Base-by-base conservation (phyloP, 148 eudicot genomes). In the Chenopodium quinoa region DNA sequence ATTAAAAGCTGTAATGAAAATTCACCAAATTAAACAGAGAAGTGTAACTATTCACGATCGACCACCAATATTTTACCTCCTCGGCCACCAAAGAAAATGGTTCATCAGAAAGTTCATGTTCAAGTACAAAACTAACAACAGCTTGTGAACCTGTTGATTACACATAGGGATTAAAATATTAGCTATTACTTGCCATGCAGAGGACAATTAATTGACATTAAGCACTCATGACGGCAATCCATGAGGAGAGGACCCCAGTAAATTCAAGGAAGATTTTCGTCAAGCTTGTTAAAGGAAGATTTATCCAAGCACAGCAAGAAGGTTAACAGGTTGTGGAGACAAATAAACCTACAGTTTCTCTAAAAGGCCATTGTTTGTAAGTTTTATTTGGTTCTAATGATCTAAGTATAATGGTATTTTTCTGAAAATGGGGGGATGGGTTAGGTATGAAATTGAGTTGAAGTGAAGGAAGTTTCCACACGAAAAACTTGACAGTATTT, bases 41-140 rank as follows among this genome's bases (percentile, higher is more conserved):
- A 37, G 50, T 14, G 62, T 7, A 32, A 34, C 25, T 27, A 9
- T 37, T 71, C 20, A 23, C 60, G 76, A 47, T n/a, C n/a, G n/a
- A n/a, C 22, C 16, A 72, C 27, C 13, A 23, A 47, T 4, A 47
- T 23, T 8, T 34, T 89, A 95, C 99, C 93, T 95, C 99, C 85
- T 95, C 99, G 23, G 99, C 99, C 77, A 95, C 99, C 75, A 95
- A 71, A 77, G 99, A 95, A 87, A 95, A 93, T 76, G 93, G 82
- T 79, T 84, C 84, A 19, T 90, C 65, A 66, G 92, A 82, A 78
- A 95, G 93, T 87, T 93, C 98, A 68, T 83, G 94, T 85, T 91
- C 86, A 75, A 95, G 88, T 76, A 93, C 93, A 86, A 87, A 88
- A 87, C 99, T 95, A 75, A 93, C 95, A 82, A 95, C 80, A 32